Base-by-base conservation (phyloP, 2,329 filamentous ascomycete species). In the Paecilomyces sp. region DNA sequence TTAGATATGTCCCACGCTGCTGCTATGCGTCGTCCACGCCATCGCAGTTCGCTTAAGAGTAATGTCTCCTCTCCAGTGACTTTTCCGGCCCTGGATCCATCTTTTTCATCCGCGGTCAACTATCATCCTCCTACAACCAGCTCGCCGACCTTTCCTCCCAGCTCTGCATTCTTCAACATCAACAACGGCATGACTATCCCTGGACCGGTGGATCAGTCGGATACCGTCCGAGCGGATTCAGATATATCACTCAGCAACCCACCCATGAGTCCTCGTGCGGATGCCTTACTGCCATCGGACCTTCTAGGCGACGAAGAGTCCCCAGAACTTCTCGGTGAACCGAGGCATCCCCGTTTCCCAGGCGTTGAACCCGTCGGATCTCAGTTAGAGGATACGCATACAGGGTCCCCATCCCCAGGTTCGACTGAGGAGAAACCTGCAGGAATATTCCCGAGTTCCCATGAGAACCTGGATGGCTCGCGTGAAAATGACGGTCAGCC, bases 241-340 rank as follows among this genome's bases (percentile, higher is more conserved):
- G 85, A 87, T 52, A 73, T 74, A 22, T 68, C 85, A 60, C 82
- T 82, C 36, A 81, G 80, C 47, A 85, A 83, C 30, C 83, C 82
- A 9, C 83, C 83, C 12, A 87, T 87, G 84, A 87, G 84, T 66
- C 85, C 85, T 1, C 81, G 83, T 22, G 85, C 85, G 15, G 84
- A 85, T 62, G 80, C 83, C 28, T 71, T 88, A 22, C 72, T 88
- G 6, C 85, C 85, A 3, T 84, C 85, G 1, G 84, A 85, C 66
- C 75, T 88, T 12, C 80, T 86, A 56, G 82, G 82, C 3, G 82
- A 85, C 66, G 83, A 85, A 61, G 76, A 78, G 55, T 74, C 74
- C 11, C 67, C 72, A 6, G 74, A 75, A 56, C 67, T 74, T 47
- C 70, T 72, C 5, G 65, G 68, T 8, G 66, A 69, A 13, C 60